Percentiles rank a stretch among this genome's conserved stretches.
Conservation (phyloP, 768 basidiomycete species). For the Trametopsis cervina region DNA sequence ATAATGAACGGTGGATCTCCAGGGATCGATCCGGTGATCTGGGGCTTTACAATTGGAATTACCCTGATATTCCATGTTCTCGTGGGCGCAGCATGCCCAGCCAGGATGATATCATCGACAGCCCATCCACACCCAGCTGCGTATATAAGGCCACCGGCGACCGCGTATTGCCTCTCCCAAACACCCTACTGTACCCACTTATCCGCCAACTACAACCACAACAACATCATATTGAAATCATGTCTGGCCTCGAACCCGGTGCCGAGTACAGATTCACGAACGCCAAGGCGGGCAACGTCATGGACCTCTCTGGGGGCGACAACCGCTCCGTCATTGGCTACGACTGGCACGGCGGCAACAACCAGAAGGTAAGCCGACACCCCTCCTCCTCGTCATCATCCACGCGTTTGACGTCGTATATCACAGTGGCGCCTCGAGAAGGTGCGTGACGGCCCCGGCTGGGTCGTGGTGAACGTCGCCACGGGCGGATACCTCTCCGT, state of each 20-base stretch:
- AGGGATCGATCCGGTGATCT: no score
- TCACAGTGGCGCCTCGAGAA: conserved; percentile 41
- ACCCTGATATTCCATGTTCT: no score
- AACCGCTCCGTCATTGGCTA: conserved; percentile 45
- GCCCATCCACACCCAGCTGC: background rate
- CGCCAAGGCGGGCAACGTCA: conserved; percentile 40
- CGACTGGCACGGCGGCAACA: conserved; percentile 32
- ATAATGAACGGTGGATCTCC: no score
- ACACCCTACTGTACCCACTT: no score
- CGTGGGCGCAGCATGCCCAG: background rate
- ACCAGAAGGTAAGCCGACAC: conserved; percentile 37
- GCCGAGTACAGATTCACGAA: conserved; percentile 41
- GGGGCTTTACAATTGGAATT: no score
- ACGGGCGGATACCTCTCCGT: conserved; percentile 19
- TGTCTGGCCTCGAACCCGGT: conserved; percentile 26
- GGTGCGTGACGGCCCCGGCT: conserved; percentile 25
- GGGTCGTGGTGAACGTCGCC: conserved; percentile 34
- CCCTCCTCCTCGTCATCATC: background rate
- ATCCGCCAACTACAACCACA: no score
- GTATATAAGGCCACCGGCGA: background rate
- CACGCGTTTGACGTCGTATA: background rate
- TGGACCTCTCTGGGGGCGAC: conserved; percentile 52
- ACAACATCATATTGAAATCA: conserved; percentile 8
- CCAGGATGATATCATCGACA: background rate
- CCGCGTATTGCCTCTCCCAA: no score